These are phyloP conservation scores for Rutstroemia sydowiana DNA, from an alignment of 2,329 filamentous ascomycete genomes.

Conservation along the genomic window DNA sequence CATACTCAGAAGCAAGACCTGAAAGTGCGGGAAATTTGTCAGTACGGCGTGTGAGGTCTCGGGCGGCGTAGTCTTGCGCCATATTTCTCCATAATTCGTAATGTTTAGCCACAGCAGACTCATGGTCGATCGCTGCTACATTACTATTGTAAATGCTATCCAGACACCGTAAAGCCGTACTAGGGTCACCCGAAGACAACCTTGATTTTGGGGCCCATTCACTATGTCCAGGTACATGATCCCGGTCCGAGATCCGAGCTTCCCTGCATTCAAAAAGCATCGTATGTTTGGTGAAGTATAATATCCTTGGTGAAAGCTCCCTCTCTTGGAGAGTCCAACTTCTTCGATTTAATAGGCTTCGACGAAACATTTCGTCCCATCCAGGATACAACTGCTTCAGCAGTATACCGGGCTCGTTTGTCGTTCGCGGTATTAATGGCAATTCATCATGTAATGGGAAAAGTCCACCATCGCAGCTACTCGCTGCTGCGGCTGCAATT, in stretches of 20 bases:
- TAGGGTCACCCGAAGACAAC: not conserved
- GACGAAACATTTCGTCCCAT: slow-evolving; percentile 3
- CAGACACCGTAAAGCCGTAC: slow-evolving; percentile 2
- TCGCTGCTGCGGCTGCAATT: slow-evolving; percentile 11
- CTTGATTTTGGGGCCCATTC: not conserved
- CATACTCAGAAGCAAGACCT: slow-evolving; percentile 9
- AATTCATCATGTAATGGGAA: slow-evolving; percentile 5
- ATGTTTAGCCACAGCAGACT: not conserved
- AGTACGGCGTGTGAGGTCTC: slow-evolving; percentile 5
- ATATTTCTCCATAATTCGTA: slow-evolving; percentile 8
- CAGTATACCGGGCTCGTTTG: not conserved
- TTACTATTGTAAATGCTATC: slow-evolving; percentile 2
- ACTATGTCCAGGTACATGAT: not conserved
- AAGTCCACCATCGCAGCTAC: not conserved
- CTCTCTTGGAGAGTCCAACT: slow-evolving; percentile 15
- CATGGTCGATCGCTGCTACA: not conserved
- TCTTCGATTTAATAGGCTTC: slow-evolving; percentile 14
- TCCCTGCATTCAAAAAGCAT: slow-evolving; percentile 9
- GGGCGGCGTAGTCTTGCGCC: slow-evolving; percentile 9
- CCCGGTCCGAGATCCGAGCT: not conserved
- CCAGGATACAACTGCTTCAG: not conserved
- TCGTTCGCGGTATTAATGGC: not conserved
- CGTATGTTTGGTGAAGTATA: slow-evolving; percentile 15
- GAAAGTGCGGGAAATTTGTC: slow-evolving; percentile 11
- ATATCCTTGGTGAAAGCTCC: slow-evolving; percentile 10